Conservation (phyloP, 805 yeast species). For the Hanseniaspora thailandica region DNA sequence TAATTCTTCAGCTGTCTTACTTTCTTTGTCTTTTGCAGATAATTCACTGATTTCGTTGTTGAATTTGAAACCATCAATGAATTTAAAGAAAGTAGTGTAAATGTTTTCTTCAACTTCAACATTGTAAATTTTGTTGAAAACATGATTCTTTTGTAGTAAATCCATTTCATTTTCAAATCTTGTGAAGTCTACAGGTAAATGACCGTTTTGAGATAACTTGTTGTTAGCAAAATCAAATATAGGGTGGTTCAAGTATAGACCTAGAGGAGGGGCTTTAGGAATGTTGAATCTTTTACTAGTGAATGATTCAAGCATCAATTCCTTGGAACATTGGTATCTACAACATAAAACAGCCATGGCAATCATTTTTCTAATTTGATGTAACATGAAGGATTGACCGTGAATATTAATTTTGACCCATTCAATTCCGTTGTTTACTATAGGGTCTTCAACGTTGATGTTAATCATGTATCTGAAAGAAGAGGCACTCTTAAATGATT, state of each 20-base stretch:
- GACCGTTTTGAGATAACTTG: constrained; percentile 61
- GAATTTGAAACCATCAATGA: constrained; percentile 63
- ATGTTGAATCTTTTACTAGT: constrained; percentile 65
- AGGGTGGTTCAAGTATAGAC: constrained; percentile 79
- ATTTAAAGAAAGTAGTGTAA: constrained; percentile 81
- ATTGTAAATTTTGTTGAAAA: constrained; percentile 82
- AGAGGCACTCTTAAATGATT: constrained; percentile 69
- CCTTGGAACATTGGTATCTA: constrained; percentile 72
- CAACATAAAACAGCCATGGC: constrained; percentile 83
- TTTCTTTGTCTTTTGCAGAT: constrained; percentile 35
- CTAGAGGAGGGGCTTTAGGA: constrained; percentile 96
- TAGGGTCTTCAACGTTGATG: constrained; percentile 73
- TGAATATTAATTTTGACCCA: constrained; percentile 94
- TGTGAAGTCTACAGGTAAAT: constrained; percentile 59
- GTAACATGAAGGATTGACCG: constrained; percentile 96
- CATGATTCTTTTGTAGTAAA: constrained; percentile 72
- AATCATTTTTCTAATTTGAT: constrained; percentile 95
- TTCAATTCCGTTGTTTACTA: constrained; percentile 83
- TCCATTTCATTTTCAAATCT: constrained; percentile 61
- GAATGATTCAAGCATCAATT: constrained; percentile 68
- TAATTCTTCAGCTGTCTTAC: constrained; percentile 33
- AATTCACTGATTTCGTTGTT: constrained; percentile 6
- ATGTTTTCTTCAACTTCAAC: constrained; percentile 83
- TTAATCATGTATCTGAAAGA: constrained; percentile 73
- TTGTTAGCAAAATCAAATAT: constrained; percentile 78